These are phyloP conservation scores for Fusarium sp. DNA, from an alignment of 2,329 filamentous ascomycete species.

Conservation along the genomic window DNA sequence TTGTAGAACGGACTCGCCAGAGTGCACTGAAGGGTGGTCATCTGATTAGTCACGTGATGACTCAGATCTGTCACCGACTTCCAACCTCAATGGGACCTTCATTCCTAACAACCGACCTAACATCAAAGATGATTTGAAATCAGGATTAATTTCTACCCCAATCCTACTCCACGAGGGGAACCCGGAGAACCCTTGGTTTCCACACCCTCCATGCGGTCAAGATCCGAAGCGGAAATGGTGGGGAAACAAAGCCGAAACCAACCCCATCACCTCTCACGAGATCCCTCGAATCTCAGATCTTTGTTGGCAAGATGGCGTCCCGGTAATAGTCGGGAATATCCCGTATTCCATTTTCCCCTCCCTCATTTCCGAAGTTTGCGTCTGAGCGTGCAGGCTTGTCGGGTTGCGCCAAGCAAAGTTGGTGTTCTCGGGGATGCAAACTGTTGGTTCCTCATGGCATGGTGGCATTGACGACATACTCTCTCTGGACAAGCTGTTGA, in stretches of 20 bases:
- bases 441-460: neutral
- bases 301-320: slow-evolving; percentile 14
- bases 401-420: neutral
- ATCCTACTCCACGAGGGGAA: neutral
- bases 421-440: slow-evolving; percentile 2
- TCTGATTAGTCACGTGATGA: neutral
- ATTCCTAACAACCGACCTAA: neutral
- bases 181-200: neutral
- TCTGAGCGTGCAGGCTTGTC: neutral
- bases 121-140: neutral
- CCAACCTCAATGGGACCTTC: neutral
- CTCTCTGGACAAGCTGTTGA: neutral
- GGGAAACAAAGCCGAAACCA: neutral
- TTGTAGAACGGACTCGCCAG: neutral
- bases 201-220: neutral
- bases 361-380: neutral
- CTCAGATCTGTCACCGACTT: neutral
- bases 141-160: neutral
- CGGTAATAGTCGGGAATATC: slow-evolving; percentile 23
- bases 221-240: neutral
- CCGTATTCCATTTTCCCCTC: neutral
- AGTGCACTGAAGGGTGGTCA: neutral
- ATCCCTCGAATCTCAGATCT: slow-evolving; percentile 30
- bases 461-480: neutral
- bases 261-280: slow-evolving; percentile 3